These are phyloP conservation scores for Sechiopsis laciniata DNA, from an alignment of 306 rosid species.

Conservation along the genomic window DNA sequence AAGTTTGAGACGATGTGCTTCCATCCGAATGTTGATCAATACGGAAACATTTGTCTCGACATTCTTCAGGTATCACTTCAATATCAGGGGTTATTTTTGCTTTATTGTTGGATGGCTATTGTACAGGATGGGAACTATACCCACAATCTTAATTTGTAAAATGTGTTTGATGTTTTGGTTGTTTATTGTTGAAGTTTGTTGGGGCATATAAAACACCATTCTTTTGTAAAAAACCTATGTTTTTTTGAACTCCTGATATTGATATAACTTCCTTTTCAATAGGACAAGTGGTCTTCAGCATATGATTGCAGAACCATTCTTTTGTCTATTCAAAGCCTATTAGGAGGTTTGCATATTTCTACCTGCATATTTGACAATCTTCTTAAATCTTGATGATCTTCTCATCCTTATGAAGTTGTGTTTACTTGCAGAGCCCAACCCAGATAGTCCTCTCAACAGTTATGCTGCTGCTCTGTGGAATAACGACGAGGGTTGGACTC, in stretches of 20 bases:
- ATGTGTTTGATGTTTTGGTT: background rate
- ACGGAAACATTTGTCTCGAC: conserved; percentile 97
- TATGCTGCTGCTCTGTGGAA: conserved; percentile 82
- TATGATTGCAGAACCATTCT: conserved; percentile 96
- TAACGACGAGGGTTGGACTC: conserved; percentile 67
- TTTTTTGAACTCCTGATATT: background rate
- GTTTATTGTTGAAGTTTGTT: conserved; percentile 5
- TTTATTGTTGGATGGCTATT: background rate
- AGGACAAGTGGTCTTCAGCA: conserved; percentile 99
- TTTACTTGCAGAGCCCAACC: conserved; percentile 68
- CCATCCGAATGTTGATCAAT: conserved; percentile 94
- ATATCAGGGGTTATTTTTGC: background rate
- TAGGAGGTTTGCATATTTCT: conserved; percentile 62
- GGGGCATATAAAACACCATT: background rate
- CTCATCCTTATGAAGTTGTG: conserved; percentile 31
- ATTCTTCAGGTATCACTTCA: conserved; percentile 70
- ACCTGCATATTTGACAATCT: conserved; percentile 14
- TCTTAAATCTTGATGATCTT: background rate
- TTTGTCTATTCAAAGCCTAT: conserved; percentile 82
- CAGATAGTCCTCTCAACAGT: conserved; percentile 91
- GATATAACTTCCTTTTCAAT: background rate
- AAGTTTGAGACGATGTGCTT: conserved; percentile 41
- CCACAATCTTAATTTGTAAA: background rate
- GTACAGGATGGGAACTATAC: background rate
- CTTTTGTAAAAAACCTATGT: background rate